Evolutionary conservation across 139 green algal species (phyloP).

Genomic region (Zygnema cylindricum): DNA sequence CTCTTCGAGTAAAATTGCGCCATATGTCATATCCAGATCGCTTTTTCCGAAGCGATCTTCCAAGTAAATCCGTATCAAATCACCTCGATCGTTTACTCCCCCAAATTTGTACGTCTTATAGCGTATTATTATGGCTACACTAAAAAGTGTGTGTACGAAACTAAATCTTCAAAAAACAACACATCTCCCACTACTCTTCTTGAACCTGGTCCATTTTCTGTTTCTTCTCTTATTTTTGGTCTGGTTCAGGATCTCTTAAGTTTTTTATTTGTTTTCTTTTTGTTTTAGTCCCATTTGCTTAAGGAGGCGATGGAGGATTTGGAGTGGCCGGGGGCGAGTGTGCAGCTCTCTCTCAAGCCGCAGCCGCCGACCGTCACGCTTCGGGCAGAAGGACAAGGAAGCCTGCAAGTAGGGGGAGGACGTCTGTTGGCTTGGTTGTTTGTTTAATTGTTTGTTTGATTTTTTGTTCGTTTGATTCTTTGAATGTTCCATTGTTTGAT

Average conservation of each 20-base stretch:
- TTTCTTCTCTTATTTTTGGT: background rate
- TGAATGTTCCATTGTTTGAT: too few relatives aligned
- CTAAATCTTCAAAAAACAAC: background rate
- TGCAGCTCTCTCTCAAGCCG: conserved; percentile 30
- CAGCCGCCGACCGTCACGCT: conserved; percentile 51
- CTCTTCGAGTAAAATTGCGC: too few relatives aligned
- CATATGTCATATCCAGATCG: too few relatives aligned
- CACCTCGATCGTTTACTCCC: too few relatives aligned
- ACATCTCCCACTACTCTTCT: background rate
- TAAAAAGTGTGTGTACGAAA: too few relatives aligned
- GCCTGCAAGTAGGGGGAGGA: conserved; percentile 54
- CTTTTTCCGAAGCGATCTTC: too few relatives aligned
- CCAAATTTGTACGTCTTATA: too few relatives aligned
- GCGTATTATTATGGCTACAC: too few relatives aligned
- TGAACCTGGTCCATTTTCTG: background rate
- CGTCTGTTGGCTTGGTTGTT: background rate
- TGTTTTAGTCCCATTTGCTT: conserved; percentile 43
- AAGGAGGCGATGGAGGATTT: conserved; percentile 60
- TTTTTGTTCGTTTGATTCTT: too few relatives aligned
- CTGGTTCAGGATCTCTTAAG: background rate
- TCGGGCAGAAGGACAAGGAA: conserved; percentile 35
- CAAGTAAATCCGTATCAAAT: too few relatives aligned
- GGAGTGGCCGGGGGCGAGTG: conserved; percentile 55
- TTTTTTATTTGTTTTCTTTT: too few relatives aligned
- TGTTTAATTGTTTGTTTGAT: too few relatives aligned